Base-by-base conservation (phyloP, 176 grass and related monocot genomes). In the Paspalum notatum region DNA sequence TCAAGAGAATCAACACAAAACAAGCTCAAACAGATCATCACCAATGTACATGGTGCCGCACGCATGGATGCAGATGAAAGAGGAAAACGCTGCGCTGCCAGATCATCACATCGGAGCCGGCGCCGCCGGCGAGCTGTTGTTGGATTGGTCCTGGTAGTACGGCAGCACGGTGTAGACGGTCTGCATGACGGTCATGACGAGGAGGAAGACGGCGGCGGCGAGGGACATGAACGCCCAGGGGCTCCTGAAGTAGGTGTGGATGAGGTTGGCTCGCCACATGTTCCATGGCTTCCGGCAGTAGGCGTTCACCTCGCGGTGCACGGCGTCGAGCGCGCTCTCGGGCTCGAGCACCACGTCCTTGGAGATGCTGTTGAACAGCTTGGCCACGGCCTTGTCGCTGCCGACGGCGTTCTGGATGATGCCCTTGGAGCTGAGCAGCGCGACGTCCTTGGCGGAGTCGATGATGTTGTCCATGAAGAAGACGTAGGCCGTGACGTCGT, bases 391-490 rank as follows among this genome's bases (percentile, higher is more conserved):
- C 77, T 87, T 93, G 68, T 97, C 88, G 62, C 94, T 97, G 12
- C 91, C 91, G 24, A 93, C 64, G 15, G 86, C 86, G 68, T 91
- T 97, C 80, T 91, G 88, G 82, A 93, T 93, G 82, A 97, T 83
- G 20, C 91, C 94, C 49, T 60, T 87, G 6, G 86, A 68, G 78
- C 68, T 85, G 9, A 97, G 91, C 71, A 93, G 74, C 63, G 72
- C 92, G 6, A 97, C 91, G 72, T 97, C 94, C 80, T 87, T 91
- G 20, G 86, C 81, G 0, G 91, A 97, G 53, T 97, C 86, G 68
- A 93, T 85, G 67, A 97, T 93, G 80, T 83, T 93, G 77, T 93
- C 93, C 93, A 97, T 97, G 88, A 97, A 97, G 87, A 97, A 97
- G n/a, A 97, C 82, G 62, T 94, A 97, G 0, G 94, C 88, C 1